Evolutionary conservation across 371 early-diverging fungal genomes (phyloP).

Genomic region (Mortierella sp.): DNA sequence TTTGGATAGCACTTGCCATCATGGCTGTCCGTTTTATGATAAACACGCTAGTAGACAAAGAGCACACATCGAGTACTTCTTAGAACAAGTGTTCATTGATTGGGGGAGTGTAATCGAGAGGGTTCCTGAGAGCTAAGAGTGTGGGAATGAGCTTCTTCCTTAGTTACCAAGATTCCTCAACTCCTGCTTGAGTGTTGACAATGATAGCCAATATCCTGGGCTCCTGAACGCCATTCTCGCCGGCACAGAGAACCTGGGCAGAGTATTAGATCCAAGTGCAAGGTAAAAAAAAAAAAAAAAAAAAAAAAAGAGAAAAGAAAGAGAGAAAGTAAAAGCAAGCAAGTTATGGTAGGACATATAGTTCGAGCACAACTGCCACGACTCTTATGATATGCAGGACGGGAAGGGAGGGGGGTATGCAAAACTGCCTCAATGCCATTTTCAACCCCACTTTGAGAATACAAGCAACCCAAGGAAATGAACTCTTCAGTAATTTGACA

Average conservation of each 20-base stretch:
- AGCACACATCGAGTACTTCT: background rate
- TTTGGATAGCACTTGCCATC: slow-evolving; percentile 40
- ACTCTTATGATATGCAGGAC: background rate
- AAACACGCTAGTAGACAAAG: slow-evolving; percentile 46
- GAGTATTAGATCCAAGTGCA: slow-evolving; percentile 13
- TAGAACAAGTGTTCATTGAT: no score
- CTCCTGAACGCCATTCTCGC: slow-evolving; percentile 39
- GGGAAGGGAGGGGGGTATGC: no score
- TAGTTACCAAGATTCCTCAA: slow-evolving; percentile 49
- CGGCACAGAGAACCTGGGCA: slow-evolving; percentile 51
- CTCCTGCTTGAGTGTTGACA: slow-evolving; percentile 54
- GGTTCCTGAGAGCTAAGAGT: background rate
- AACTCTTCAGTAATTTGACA: slow-evolving; percentile 10
- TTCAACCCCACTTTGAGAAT: background rate
- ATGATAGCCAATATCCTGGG: slow-evolving; percentile 54
- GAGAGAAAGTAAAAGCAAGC: slow-evolving; percentile 19
- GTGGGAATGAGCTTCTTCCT: background rate
- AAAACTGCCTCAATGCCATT: background rate
- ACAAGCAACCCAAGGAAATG: background rate
- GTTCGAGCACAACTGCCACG: slow-evolving; percentile 2
- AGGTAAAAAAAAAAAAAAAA: background rate
- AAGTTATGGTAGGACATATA: background rate
- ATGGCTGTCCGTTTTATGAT: slow-evolving; percentile 50
- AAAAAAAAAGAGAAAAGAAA: slow-evolving; percentile 6
- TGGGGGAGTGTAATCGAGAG: background rate